These are phyloP conservation scores for Salvia miltiorrhiza DNA, from an alignment of 257 asterid genomes.

Conservation along the genomic window DNA sequence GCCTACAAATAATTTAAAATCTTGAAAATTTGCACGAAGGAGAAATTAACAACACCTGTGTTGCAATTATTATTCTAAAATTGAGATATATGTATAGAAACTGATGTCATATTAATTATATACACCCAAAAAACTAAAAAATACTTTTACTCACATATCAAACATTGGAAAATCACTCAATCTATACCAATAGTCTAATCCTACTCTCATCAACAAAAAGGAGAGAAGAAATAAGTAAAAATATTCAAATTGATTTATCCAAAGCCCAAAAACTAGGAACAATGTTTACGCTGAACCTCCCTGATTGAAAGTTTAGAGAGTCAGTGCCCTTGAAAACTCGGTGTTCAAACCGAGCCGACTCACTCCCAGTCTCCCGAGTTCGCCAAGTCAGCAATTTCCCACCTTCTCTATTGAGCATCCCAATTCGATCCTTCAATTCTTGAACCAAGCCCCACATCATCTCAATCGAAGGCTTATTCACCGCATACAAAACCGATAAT, in stretches of 20 bases:
- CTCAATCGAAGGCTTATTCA: constrained; percentile 51
- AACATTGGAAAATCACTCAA: neutral
- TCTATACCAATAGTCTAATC: neutral
- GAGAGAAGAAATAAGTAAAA: too few relatives aligned
- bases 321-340: constrained; percentile 27
- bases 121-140: neutral
- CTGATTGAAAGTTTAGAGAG: constrained; percentile 45
- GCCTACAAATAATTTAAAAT: neutral
- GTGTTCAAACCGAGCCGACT: constrained; percentile 62
- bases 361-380: constrained; percentile 29
- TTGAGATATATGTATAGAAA: too few relatives aligned
- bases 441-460: constrained; percentile 44
- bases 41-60: too few relatives aligned
- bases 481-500: constrained; percentile 21
- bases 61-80: neutral
- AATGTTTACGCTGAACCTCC: constrained; percentile 34
- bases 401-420: constrained; percentile 30
- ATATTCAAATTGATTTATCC: constrained; percentile 17
- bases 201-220: neutral
- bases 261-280: constrained; percentile 14
- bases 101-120: neutral
- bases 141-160: neutral
- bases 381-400: constrained; percentile 33
- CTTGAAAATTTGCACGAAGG: too few relatives aligned
- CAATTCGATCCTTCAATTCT: constrained; percentile 38